Evolutionary conservation across 257 asterid genomes (phyloP), one percentile per base, ranked within the genome.

Genomic region (Capsicum rhomboideum): DNA sequence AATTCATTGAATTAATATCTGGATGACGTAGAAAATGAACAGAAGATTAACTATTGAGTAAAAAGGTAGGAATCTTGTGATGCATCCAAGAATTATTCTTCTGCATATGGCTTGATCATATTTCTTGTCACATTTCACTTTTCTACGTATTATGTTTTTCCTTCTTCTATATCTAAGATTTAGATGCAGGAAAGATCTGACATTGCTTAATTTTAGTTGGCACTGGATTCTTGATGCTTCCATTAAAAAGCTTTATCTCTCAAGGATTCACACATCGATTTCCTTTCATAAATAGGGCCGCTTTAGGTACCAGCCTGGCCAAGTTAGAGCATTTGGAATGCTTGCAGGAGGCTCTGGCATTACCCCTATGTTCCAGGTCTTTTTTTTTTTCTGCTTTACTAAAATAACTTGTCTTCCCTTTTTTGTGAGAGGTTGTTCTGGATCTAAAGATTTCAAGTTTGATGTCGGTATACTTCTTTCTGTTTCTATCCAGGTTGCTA

Each of bases 401-500:
- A 8, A 42, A 18, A 44, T 31, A 83, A 29, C 28, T 37, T 17
- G 82, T 49, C 18, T 49, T 9, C 55, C 49, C 29, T 42, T 46
- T 23, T 23, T 23, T 8, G 44, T 23, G 4, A 7, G 3, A 40
- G 54, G 14, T 50, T 40, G 28, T 26, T 34, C 18, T 52, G 18
- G 69, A 53, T 67, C 7, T 20, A 58, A 75, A 74, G 59, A 23
- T 82, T 21, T 67, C 40, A 4, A 49, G 63, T 26, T 26, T 75
- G 63, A 75, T 75, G 16, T 34, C 8, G 21, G 26, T 29, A 54
- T 50, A 58, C 37, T 58, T 28, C 29, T 84, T 83, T 68, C 56
- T 69, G 79, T 78, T 85, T 82, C 28, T 74, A 18, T 85, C 85
- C 87, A 96, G 98, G 99, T 96, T 89, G 84, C 98, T 31, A 88